Percentiles rank a stretch among this genome's conserved stretches.
phyloP scores from a whole-genome alignment of 257 asterid species.

The Penstemon eatonii region DNA sequence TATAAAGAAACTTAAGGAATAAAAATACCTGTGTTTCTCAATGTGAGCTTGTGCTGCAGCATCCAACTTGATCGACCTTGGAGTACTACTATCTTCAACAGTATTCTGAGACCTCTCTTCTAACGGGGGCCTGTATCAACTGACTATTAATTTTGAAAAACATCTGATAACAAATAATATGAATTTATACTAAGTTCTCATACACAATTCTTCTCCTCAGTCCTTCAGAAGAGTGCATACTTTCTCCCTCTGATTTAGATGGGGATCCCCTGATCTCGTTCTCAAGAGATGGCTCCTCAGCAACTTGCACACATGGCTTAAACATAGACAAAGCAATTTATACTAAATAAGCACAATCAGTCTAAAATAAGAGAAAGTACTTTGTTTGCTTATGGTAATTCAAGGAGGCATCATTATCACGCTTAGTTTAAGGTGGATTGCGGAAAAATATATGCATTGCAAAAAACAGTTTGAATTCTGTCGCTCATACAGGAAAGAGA shows the following conservation, averaged over 20 bases:
- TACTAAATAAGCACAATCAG: conserved; percentile 1
- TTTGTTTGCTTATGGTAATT: neutral
- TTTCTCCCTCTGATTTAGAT: conserved; percentile 46
- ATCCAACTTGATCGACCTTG: conserved; percentile 72
- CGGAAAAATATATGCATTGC: neutral
- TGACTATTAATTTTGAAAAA: conserved; percentile 27
- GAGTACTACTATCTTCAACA: conserved; percentile 41
- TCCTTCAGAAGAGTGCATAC: conserved; percentile 54
- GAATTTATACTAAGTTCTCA: conserved; percentile 14
- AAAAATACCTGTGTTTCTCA: conserved; percentile 74
- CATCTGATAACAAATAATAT: neutral
- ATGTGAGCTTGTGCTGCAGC: conserved; percentile 73
- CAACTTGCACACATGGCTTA: conserved; percentile 42
- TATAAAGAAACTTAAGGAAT: conserved; percentile 13
- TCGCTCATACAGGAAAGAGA: neutral
- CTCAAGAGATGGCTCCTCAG: conserved; percentile 46
- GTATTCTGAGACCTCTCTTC: conserved; percentile 46
- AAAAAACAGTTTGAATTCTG: neutral
- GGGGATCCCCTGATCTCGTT: conserved; percentile 43
- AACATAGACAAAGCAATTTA: neutral
- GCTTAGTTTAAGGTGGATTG: neutral
- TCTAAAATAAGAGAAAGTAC: neutral
- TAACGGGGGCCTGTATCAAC: conserved; percentile 52
- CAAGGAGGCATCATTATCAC: conserved; percentile 5
- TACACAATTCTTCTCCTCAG: conserved; percentile 83